A percentile compares a stretch with the other conserved stretches of the same genome.
These are phyloP conservation scores for Triadica sebifera DNA, from an alignment of 345 rosid species.

Conservation along the genomic window DNA sequence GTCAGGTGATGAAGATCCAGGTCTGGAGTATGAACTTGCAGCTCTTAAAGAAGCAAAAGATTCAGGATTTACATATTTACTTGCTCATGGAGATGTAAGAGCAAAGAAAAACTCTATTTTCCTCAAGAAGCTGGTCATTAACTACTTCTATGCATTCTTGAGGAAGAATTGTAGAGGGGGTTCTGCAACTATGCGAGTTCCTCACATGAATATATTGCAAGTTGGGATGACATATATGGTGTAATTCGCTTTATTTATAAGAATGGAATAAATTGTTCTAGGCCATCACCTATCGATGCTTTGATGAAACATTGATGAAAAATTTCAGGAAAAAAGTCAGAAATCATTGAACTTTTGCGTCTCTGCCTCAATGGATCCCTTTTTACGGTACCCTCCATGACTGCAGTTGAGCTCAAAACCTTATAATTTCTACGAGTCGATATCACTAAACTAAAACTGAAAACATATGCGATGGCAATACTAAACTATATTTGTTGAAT, in stretches of 20 bases:
- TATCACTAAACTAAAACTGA: too few relatives aligned
- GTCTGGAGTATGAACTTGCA: constrained; percentile 77
- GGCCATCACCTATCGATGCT: too few relatives aligned
- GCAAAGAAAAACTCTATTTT: constrained; percentile 80
- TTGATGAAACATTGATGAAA: too few relatives aligned
- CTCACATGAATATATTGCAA: constrained; percentile 83
- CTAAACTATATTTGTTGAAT: too few relatives aligned
- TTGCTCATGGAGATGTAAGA: constrained; percentile 74
- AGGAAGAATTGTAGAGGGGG: constrained; percentile 86
- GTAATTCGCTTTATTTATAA: constrained; percentile 21
- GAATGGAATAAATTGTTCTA: background rate
- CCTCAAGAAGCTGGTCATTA: constrained; percentile 82
- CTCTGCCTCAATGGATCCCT: too few relatives aligned
- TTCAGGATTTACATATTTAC: constrained; percentile 79
- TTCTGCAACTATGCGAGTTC: constrained; percentile 74
- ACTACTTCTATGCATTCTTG: constrained; percentile 83
- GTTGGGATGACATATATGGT: constrained; percentile 93
- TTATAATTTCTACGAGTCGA: too few relatives aligned
- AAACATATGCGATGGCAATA: too few relatives aligned
- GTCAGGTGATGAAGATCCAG: constrained; percentile 62
- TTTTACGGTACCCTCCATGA: background rate
- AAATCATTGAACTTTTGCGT: too few relatives aligned
- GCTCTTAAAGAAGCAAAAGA: constrained; percentile 78
- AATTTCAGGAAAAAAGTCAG: too few relatives aligned
- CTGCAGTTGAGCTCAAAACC: background rate